Percentiles rank a stretch among this genome's conserved stretches.
Conservation (phyloP, 345 rosid species). For the Stellera chamaejasme region DNA sequence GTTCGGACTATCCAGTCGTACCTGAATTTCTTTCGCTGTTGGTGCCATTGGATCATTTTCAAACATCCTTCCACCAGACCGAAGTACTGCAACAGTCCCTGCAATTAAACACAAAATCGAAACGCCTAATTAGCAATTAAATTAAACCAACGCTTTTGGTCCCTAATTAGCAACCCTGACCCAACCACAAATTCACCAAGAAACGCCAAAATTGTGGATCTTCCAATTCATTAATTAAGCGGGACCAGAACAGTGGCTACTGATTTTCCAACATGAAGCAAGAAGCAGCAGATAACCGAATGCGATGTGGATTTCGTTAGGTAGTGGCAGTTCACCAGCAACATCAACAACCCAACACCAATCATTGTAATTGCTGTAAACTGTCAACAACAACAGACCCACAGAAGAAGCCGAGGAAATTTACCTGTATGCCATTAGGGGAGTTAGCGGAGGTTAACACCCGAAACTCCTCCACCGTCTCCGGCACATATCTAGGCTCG, state of each 20-base stretch:
- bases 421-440: slow-evolving; percentile 86
- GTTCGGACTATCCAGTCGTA: slow-evolving; percentile 94
- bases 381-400: too few species aligned
- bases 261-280: neutral
- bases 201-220: neutral
- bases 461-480: slow-evolving; percentile 46
- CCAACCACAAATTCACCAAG: neutral
- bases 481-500: slow-evolving; percentile 31
- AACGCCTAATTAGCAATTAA: neutral
- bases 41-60: slow-evolving; percentile 50
- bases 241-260: neutral
- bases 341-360: too few species aligned
- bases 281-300: too few species aligned
- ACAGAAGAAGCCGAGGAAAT: neutral
- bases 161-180: neutral
- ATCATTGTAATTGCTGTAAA: too few species aligned
- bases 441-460: slow-evolving; percentile 75
- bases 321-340: too few species aligned
- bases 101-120: neutral
- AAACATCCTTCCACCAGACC: slow-evolving; percentile 79
- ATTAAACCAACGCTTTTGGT: neutral
- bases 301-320: too few species aligned
- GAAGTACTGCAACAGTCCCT: slow-evolving; percentile 91
- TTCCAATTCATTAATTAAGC: neutral
- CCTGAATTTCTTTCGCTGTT: slow-evolving; percentile 37